A percentile compares a stretch with the other conserved stretches of the same genome.
These are phyloP conservation scores for Cryptococcus floricola DNA, from an alignment of 1,284 basidiomycete species.

Conservation along the genomic window DNA sequence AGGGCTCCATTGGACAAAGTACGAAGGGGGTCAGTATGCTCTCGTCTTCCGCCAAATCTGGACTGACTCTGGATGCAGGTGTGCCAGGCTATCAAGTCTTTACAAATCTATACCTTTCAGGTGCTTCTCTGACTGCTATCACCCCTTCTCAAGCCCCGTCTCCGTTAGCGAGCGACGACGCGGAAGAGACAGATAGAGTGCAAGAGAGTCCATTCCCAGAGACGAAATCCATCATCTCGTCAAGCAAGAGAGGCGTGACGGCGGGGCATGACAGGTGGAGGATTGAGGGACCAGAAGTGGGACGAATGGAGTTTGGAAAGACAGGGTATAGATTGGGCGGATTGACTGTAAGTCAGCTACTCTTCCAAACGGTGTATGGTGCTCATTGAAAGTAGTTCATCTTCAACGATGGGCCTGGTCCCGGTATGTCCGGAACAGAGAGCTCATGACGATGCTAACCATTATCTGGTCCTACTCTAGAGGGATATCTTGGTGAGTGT, in stretches of 20 bases:
- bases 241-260: constrained; percentile 13
- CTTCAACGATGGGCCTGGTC: constrained; percentile 41
- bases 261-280: constrained; percentile 33
- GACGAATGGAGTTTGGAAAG: constrained; percentile 25
- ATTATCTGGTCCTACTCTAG: background rate
- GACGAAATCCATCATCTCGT: constrained; percentile 8
- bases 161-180: background rate
- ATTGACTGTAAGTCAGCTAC: constrained; percentile 28
- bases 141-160: background rate
- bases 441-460: background rate
- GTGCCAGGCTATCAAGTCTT: constrained; percentile 34
- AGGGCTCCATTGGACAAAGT: constrained; percentile 20
- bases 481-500: constrained; percentile 24
- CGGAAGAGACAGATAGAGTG: constrained; percentile 12
- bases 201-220: constrained; percentile 8
- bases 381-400: constrained; percentile 25
- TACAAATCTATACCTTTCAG: constrained; percentile 34
- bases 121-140: constrained; percentile 20
- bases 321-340: constrained; percentile 29
- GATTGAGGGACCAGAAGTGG: constrained; percentile 18
- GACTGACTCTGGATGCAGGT: constrained; percentile 13
- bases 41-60: background rate
- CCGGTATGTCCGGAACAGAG: constrained; percentile 12
- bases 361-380: background rate
- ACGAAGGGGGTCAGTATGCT: constrained; percentile 29